Conservation (phyloP, 768 basidiomycete species). For the Tephrocybe sp. region DNA sequence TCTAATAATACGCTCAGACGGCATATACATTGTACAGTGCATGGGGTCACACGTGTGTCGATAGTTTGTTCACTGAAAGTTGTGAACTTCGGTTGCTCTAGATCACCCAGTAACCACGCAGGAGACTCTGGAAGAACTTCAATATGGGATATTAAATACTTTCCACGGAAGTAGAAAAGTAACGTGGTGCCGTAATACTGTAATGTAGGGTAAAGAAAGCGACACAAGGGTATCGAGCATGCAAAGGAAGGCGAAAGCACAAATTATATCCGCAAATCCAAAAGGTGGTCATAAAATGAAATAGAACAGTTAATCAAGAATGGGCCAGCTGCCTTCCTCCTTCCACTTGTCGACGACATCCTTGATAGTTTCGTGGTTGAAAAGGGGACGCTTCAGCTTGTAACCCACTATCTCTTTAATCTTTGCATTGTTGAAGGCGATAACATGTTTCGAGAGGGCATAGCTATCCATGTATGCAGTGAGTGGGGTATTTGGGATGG, state of each 20-base stretch:
- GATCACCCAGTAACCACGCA: no score
- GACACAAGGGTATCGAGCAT: slow-evolving; percentile 1
- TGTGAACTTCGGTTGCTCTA: no score
- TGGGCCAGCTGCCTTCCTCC: slow-evolving; percentile 63
- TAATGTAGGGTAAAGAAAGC: slow-evolving; percentile 1
- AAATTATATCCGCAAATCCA: slow-evolving; percentile 5
- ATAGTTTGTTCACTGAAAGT: no score
- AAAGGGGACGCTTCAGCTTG: slow-evolving; percentile 56
- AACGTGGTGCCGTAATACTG: not conserved
- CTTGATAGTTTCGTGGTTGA: slow-evolving; percentile 57
- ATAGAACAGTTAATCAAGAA: slow-evolving; percentile 23
- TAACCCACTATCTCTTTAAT: slow-evolving; percentile 74
- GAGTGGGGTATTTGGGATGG: slow-evolving; percentile 67
- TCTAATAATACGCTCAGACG: no score
- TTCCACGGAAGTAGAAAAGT: no score
- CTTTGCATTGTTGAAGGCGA: slow-evolving; percentile 70
- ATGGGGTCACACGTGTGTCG: no score
- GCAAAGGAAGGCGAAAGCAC: slow-evolving; percentile 10
- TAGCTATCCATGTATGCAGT: slow-evolving; percentile 79
- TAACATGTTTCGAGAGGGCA: slow-evolving; percentile 63
- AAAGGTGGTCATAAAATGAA: not conserved
- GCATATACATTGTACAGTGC: no score
- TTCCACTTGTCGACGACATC: slow-evolving; percentile 83
- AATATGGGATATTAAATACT: no score
- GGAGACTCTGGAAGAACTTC: no score